Conservation (phyloP, 495 filamentous ascomycete species). For the Penicillium macrosclerotiorum region DNA sequence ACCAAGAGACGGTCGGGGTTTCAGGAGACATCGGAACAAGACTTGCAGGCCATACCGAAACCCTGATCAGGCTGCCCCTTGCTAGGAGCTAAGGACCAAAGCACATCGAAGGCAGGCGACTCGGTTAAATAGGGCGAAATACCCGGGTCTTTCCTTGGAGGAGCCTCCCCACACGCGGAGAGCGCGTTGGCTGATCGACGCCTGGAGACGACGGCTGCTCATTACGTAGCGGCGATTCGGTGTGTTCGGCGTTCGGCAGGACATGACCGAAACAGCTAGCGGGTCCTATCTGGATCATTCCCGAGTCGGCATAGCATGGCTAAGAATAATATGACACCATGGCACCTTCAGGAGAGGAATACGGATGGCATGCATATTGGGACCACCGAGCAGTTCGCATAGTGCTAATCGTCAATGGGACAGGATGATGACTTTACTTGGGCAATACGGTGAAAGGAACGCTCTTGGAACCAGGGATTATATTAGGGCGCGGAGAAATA, state of each 20-base stretch:
- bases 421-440: no score
- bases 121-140: conserved; percentile 5
- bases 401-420: no score
- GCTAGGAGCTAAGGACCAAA: neutral
- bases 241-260: conserved; percentile 15
- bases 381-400: no score
- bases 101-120: no score
- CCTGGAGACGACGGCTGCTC: neutral
- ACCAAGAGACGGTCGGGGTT: neutral
- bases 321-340: no score
- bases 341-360: no score
- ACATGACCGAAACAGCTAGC: conserved; percentile 17
- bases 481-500: no score
- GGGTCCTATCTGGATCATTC: no score
- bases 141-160: neutral
- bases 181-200: conserved; percentile 6
- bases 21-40: neutral
- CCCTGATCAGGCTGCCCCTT: neutral
- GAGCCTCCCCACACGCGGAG: conserved; percentile 33
- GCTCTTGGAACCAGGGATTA: no score
- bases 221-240: conserved; percentile 19
- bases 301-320: no score
- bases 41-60: neutral
- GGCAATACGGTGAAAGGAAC: no score
- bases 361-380: no score